These are phyloP conservation scores for Helotiales sp. DNA, from an alignment of 2,329 filamentous ascomycete species.

Conservation along the genomic window DNA sequence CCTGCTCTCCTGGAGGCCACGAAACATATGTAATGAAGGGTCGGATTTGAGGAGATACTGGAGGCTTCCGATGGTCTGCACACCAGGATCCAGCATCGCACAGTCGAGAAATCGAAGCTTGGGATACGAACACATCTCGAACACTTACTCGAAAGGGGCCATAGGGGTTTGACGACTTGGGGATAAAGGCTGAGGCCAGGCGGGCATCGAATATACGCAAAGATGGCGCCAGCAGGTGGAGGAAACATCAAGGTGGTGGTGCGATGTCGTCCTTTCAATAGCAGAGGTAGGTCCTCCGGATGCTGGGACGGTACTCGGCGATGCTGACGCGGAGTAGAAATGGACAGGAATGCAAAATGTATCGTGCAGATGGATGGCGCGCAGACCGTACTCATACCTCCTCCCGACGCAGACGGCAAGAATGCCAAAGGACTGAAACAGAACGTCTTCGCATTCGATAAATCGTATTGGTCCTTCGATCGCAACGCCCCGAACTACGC, in stretches of 20 bases:
- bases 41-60: neutral
- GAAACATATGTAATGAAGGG: neutral
- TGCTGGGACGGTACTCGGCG: neutral
- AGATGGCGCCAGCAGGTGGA: constrained; percentile 52
- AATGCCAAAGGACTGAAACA: constrained; percentile 66
- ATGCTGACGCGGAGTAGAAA: constrained; percentile 56
- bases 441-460: constrained; percentile 94
- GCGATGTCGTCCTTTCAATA: constrained; percentile 92
- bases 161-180: constrained; percentile 14
- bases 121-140: constrained; percentile 3
- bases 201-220: constrained; percentile 24
- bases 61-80: constrained; percentile 1
- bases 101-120: constrained; percentile 4
- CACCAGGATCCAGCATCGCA: neutral
- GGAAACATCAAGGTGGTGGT: constrained; percentile 99
- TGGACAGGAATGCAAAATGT: constrained; percentile 89
- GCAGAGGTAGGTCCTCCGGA: constrained; percentile 69
- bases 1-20: neutral
- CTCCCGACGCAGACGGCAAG: constrained; percentile 59
- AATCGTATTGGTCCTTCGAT: constrained; percentile 97
- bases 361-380: constrained; percentile 94
- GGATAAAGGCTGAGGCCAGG: constrained; percentile 7
- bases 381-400: constrained; percentile 83
- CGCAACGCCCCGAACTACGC: constrained; percentile 80
- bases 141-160: neutral